Conservation (phyloP, 2,329 filamentous ascomycete species). For the Phialophora macrospora region DNA sequence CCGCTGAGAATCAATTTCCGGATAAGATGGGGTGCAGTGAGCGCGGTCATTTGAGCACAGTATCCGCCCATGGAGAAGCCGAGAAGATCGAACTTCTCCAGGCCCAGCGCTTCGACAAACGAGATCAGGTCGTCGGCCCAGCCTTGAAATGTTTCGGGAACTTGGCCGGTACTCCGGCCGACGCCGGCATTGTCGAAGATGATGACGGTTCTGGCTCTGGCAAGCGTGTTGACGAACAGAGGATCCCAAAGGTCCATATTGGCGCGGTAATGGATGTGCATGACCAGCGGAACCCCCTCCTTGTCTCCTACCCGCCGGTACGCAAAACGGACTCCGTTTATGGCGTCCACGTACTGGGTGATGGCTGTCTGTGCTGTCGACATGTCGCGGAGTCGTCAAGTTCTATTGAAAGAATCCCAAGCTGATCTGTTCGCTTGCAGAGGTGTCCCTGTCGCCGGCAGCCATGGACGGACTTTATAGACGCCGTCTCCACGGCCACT, state of each 20-base stretch:
- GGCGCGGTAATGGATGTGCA: constrained; percentile 32
- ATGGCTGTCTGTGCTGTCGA: constrained; percentile 26
- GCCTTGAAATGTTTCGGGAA: constrained; percentile 28
- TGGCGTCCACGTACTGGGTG: constrained; percentile 29
- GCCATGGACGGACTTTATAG: not conserved
- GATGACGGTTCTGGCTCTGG: constrained; percentile 26
- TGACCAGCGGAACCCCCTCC: constrained; percentile 23
- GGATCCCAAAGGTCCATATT: constrained; percentile 34
- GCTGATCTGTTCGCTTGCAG: not conserved
- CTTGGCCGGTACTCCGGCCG: constrained; percentile 26
- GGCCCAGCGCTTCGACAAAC: constrained; percentile 29
- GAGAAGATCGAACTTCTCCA: constrained; percentile 28
- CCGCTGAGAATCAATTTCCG: constrained; percentile 28
- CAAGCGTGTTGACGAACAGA: constrained; percentile 29
- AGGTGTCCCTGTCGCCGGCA: not conserved
- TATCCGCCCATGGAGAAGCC: constrained; percentile 33
- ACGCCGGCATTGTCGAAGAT: constrained; percentile 33
- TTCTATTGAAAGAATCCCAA: not conserved
- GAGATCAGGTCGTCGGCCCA: constrained; percentile 28
- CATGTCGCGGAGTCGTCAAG: not conserved
- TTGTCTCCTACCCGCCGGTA: constrained; percentile 30
- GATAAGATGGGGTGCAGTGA: constrained; percentile 28
- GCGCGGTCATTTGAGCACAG: constrained; percentile 25
- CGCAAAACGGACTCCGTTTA: constrained; percentile 29
- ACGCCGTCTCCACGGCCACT: not conserved